Evolutionary conservation across 2,329 filamentous ascomycete species (phyloP), one percentile per base, ranked within the genome.

Genomic region (Pseudohalonectria lignicola): DNA sequence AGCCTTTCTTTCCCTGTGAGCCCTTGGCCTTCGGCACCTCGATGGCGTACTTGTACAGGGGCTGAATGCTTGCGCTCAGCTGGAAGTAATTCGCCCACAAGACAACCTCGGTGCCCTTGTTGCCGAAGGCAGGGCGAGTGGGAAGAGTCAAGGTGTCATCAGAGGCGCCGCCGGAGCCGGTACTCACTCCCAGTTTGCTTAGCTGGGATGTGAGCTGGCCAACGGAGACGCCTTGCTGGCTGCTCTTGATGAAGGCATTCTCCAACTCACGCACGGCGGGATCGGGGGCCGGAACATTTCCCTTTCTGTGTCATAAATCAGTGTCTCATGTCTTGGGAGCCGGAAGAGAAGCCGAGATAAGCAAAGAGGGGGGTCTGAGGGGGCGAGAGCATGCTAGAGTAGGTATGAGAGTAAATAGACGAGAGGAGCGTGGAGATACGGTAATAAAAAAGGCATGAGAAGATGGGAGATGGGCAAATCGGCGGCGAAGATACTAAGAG

Each of bases 61-160:
- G 41, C 2, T 55, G 47, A 0, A 54, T 47, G 30, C 60, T 58
- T 7, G 67, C 44, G 6, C 57, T 48, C 34, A 76, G 41, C 2
- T 54, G 54, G 46, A 72, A 75, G 45, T 70, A 76, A 49, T 77
- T 76, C 4, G 70, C 57, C 68, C 69, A 75, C 0, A 76, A 54
- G 2, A 55, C 47, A 3, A 71, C 62, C 0, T 50, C 32, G 2
- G 34, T 51, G 4, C 72, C 73, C 5, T 45, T 46, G 3, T 50
- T 59, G 16, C 71, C 70, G 43, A 65, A 76, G 2, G 61, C 63
- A 16, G 73, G 73, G 3, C 72, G 63, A 7, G 49, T 40, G 3
- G 71, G 67, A 34, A 75, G 59, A 17, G 26, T 7, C 15, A 34
- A 25, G 17, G 17, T 31, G 17, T 6, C 36, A 4, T 31, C 19